phyloP scores from a whole-genome alignment of 768 basidiomycete genomes.

The Boletus edulis region DNA sequence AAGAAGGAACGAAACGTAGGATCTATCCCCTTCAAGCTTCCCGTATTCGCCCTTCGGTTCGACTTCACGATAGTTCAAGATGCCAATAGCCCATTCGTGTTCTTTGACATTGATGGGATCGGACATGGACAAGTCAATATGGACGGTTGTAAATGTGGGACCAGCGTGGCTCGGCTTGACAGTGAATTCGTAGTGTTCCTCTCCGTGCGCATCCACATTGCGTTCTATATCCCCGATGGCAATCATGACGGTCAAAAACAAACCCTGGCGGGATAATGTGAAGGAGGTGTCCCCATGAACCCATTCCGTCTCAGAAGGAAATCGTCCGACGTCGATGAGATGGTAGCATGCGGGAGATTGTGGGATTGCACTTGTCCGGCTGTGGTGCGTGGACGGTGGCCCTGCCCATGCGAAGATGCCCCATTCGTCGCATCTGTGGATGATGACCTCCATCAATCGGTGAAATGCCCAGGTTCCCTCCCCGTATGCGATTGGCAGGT shows the following conservation, averaged over 20 bases:
- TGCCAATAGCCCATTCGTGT: slow-evolving; percentile 9
- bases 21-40: slow-evolving; percentile 6
- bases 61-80: slow-evolving; percentile 9
- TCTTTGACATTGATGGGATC: neutral
- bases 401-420: slow-evolving; percentile 25
- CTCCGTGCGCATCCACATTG: neutral
- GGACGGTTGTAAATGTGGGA: neutral
- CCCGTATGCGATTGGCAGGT: slow-evolving; percentile 13
- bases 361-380: slow-evolving; percentile 11
- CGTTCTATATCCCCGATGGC: slow-evolving; percentile 4
- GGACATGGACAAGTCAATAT: neutral
- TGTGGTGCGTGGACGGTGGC: slow-evolving; percentile 11
- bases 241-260: slow-evolving; percentile 13
- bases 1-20: slow-evolving; percentile 16
- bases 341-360: slow-evolving; percentile 18
- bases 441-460: slow-evolving; percentile 24
- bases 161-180: slow-evolving; percentile 9
- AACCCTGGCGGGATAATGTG: slow-evolving; percentile 11
- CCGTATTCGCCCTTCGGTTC: slow-evolving; percentile 9
- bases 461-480: slow-evolving; percentile 24
- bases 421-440: slow-evolving; percentile 21
- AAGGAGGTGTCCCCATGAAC: slow-evolving; percentile 18
- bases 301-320: slow-evolving; percentile 6
- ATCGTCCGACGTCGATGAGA: neutral
- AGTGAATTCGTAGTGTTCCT: slow-evolving; percentile 2